phyloP scores from a whole-genome alignment of 805 yeast genomes.

The Citeromyces matritensis region DNA sequence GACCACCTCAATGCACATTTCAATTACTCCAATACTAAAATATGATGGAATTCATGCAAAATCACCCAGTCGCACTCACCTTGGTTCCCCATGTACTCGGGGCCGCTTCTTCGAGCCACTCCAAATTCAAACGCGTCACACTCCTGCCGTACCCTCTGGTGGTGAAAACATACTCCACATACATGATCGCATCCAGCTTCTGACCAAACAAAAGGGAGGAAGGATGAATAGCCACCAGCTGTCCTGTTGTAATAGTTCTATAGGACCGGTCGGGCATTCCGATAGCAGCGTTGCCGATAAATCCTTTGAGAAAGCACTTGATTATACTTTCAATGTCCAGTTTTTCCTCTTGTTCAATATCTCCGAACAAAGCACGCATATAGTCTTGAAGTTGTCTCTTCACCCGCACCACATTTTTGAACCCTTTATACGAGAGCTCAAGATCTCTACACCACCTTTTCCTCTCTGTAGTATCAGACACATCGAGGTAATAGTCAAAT shows the following conservation, averaged over 20 bases:
- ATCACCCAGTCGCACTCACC: slow-evolving; percentile 7
- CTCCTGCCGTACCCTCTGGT: slow-evolving; percentile 85
- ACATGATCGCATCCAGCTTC: slow-evolving; percentile 78
- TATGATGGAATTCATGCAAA: no score
- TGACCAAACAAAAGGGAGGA: slow-evolving; percentile 78
- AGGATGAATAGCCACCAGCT: slow-evolving; percentile 79
- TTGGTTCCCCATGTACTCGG: slow-evolving; percentile 43
- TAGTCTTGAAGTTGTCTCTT: slow-evolving; percentile 63
- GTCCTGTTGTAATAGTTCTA: slow-evolving; percentile 75
- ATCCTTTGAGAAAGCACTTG: slow-evolving; percentile 75
- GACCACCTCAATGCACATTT: no score
- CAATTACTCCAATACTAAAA: no score
- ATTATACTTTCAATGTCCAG: slow-evolving; percentile 44
- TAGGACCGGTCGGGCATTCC: slow-evolving; percentile 92
- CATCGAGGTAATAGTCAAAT: slow-evolving; percentile 35
- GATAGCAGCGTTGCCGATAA: slow-evolving; percentile 76
- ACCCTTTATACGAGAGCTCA: slow-evolving; percentile 64
- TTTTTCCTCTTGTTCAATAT: slow-evolving; percentile 13
- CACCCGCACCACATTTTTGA: slow-evolving; percentile 62
- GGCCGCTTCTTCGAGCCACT: slow-evolving; percentile 78
- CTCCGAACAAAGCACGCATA: slow-evolving; percentile 28
- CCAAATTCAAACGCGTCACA: slow-evolving; percentile 67
- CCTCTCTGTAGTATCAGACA: slow-evolving; percentile 35
- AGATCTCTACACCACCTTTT: slow-evolving; percentile 76
- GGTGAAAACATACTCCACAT: slow-evolving; percentile 87